phyloP scores from a whole-genome alignment of 768 basidiomycete species.

The Dioszegia crocea region DNA sequence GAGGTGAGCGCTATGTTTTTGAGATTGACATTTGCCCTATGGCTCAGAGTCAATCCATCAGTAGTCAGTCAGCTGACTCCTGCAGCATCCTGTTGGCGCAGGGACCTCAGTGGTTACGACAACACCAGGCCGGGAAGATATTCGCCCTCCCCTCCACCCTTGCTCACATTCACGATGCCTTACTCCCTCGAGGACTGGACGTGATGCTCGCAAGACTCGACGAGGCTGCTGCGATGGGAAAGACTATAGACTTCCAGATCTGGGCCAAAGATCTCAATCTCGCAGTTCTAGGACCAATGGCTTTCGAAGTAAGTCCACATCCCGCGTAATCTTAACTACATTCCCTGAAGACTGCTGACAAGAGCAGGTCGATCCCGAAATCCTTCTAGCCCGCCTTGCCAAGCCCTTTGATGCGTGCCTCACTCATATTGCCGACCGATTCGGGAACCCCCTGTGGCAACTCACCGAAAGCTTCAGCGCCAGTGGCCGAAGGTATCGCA shows the following conservation, averaged over 20 bases:
- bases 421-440: slow-evolving; percentile 13
- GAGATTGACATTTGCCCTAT: too few relatives aligned
- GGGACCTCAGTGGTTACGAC: slow-evolving; percentile 22
- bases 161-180: slow-evolving; percentile 10
- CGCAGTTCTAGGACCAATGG: slow-evolving; percentile 31
- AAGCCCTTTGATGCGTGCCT: slow-evolving; percentile 16
- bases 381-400: slow-evolving; percentile 9
- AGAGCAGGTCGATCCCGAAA: slow-evolving; percentile 1
- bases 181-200: slow-evolving; percentile 20
- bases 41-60: too few relatives aligned
- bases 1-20: background rate
- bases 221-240: slow-evolving; percentile 1
- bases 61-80: background rate
- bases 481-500: slow-evolving; percentile 3
- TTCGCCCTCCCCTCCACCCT: slow-evolving; percentile 19
- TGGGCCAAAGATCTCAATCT: slow-evolving; percentile 20
- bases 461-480: slow-evolving; percentile 12
- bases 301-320: slow-evolving; percentile 28
- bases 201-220: slow-evolving; percentile 5
- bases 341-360: background rate
- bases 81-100: slow-evolving; percentile 24
- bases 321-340: too few relatives aligned
- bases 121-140: slow-evolving; percentile 25
- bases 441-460: slow-evolving; percentile 20
- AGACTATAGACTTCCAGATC: slow-evolving; percentile 19